Evolutionary conservation across 495 filamentous ascomycete species (phyloP).

Genomic region (Aspergillus taichungensis): DNA sequence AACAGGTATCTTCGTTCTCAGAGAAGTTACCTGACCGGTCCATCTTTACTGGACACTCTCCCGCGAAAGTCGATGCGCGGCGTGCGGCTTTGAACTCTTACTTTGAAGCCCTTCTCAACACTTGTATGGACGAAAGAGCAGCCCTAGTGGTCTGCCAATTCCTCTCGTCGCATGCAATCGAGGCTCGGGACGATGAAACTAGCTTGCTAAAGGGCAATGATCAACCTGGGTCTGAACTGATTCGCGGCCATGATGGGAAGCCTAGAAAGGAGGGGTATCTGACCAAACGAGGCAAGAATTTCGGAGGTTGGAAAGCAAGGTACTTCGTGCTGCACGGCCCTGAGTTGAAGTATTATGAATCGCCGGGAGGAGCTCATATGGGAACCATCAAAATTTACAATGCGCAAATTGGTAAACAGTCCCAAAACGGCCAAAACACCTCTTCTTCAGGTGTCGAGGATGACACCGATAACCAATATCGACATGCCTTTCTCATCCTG

Average conservation of each 20-base stretch:
- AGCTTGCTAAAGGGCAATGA: slow-evolving; percentile 38
- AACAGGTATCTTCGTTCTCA: slow-evolving; percentile 56
- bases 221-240: slow-evolving; percentile 29
- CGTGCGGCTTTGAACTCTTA: slow-evolving; percentile 75
- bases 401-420: slow-evolving; percentile 90
- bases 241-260: slow-evolving; percentile 50
- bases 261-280: slow-evolving; percentile 83
- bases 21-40: slow-evolving; percentile 71
- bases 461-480: slow-evolving; percentile 86
- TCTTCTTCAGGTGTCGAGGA: slow-evolving; percentile 55
- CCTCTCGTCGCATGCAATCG: slow-evolving; percentile 76
- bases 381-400: slow-evolving; percentile 87
- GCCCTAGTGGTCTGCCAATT: slow-evolving; percentile 84
- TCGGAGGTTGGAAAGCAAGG: slow-evolving; percentile 97
- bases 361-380: slow-evolving; percentile 75
- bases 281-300: slow-evolving; percentile 95
- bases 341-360: slow-evolving; percentile 83
- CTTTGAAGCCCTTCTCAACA: slow-evolving; percentile 74
- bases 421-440: slow-evolving; percentile 45
- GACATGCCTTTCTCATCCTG: slow-evolving; percentile 89
- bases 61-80: slow-evolving; percentile 85
- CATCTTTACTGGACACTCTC: slow-evolving; percentile 87
- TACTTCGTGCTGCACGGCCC: slow-evolving; percentile 91
- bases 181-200: slow-evolving; percentile 59
- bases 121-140: slow-evolving; percentile 65